Conservation (phyloP, 1,139 yeast genomes). For the Zygoascus hellenicus region DNA sequence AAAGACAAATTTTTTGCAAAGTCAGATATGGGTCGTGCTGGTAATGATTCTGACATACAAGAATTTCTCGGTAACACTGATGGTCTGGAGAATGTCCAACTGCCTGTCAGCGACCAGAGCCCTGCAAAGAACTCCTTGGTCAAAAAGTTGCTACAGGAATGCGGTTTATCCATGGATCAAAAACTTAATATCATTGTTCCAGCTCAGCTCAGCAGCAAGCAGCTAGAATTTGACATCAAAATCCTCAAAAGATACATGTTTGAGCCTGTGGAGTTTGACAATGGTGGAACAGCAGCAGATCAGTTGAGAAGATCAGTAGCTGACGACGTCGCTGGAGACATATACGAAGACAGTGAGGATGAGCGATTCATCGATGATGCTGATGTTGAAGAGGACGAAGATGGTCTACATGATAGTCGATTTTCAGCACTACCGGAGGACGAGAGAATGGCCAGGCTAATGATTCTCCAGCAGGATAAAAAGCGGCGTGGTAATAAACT, state of each 20-base stretch:
- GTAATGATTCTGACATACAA: background rate
- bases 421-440: slow-evolving; percentile 21
- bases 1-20: background rate
- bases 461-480: slow-evolving; percentile 15
- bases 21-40: slow-evolving; percentile 13
- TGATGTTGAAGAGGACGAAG: slow-evolving; percentile 17
- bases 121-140: slow-evolving; percentile 2
- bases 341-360: slow-evolving; percentile 13
- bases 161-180: slow-evolving; percentile 9
- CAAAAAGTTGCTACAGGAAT: slow-evolving; percentile 7
- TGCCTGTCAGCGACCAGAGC: slow-evolving; percentile 1
- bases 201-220: slow-evolving; percentile 19
- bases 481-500: slow-evolving; percentile 7
- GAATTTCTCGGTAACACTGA: slow-evolving; percentile 6
- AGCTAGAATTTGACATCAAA: slow-evolving; percentile 24
- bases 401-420: slow-evolving; percentile 19
- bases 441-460: slow-evolving; percentile 16
- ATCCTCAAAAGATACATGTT: slow-evolving; percentile 32
- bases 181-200: slow-evolving; percentile 18
- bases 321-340: slow-evolving; percentile 24
- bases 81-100: slow-evolving; percentile 6
- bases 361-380: slow-evolving; percentile 16
- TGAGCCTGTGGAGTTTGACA: slow-evolving; percentile 38
- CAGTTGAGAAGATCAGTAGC: slow-evolving; percentile 17
- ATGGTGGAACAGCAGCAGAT: slow-evolving; percentile 39